Percentiles rank a stretch among this genome's conserved stretches.
These are phyloP conservation scores for Hebeloma cylindrosporum DNA, from an alignment of 768 basidiomycete genomes.

Conservation along the genomic window DNA sequence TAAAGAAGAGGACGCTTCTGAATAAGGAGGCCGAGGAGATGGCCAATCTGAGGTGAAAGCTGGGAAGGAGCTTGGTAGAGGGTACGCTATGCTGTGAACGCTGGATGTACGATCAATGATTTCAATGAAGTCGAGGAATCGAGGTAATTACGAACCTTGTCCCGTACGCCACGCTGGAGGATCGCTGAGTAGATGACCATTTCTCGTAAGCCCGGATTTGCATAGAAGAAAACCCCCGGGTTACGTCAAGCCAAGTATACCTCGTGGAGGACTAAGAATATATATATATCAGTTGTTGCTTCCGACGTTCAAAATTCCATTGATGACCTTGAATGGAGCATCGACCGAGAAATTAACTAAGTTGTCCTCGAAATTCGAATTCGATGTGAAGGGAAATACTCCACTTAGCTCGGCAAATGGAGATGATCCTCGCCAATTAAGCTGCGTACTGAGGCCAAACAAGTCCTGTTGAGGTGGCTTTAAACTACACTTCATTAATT, in stretches of 20 bases:
- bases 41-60: conserved; percentile 15
- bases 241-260: conserved; percentile 52
- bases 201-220: conserved; percentile 37
- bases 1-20: conserved; percentile 43
- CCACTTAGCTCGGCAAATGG: conserved; percentile 61
- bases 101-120: conserved; percentile 31
- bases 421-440: conserved; percentile 54
- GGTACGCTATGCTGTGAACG: conserved; percentile 50
- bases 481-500: conserved; percentile 26
- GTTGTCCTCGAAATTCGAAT: conserved; percentile 27
- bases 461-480: conserved; percentile 37
- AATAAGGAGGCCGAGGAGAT: not conserved
- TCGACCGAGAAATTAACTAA: conserved; percentile 43
- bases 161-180: conserved; percentile 36
- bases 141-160: conserved; percentile 23
- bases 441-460: conserved; percentile 40
- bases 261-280: conserved; percentile 14
- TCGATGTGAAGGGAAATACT: conserved; percentile 42
- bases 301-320: not conserved
- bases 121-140: conserved; percentile 3
- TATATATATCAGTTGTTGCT: not conserved
- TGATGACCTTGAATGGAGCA: conserved; percentile 19
- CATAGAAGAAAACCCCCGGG: conserved; percentile 53
- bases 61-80: conserved; percentile 63
- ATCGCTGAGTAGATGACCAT: conserved; percentile 31